Evolutionary conservation across 2,329 filamentous ascomycete genomes (phyloP), one percentile per base, ranked within the genome.

Genomic region (Chalaropsis thielavioides): DNA sequence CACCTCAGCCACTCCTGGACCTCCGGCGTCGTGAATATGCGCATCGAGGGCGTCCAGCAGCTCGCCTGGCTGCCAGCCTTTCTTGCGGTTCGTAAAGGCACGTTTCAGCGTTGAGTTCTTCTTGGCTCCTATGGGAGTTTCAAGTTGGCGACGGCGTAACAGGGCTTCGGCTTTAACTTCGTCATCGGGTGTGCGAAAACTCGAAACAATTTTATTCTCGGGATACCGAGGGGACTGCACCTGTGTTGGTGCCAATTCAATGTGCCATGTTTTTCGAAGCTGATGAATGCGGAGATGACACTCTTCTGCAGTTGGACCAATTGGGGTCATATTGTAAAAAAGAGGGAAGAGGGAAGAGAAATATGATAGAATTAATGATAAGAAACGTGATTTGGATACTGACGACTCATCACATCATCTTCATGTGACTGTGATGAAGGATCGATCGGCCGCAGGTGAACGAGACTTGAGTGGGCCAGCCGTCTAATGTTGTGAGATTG

Each of bases 1-100:
- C 0, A 79, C 79, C 69, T 83, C 80, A n/a, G 80, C 81, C 3
- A 84, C 78, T 8, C 79, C 81, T 0, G 81, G 76, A 0, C 80
- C 77, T 13, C 81, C 81, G 17, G 72, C 73, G 59, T 77, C 79
- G 43, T 74, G 72, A 65, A 84, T 75, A 69, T 81, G 80, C 51
- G 74, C 73, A 59, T 78, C 73, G 63, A 84, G 74, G 15, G 78
- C 77, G 61, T 79, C 77, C 61, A 83, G 79, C 22, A 83, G 76
- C 68, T 83, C 78, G 54, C 75, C 77, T 11, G 80, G 75, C 35
- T 83, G 79, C 77, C 78, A 82, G 51, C 75, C 70, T 70, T 82
- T 82, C 69, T 75, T 79, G 67, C 76, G 79, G 67, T 76, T 77
- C 0, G 74, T 76, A 67, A 80, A 79, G 11, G 77, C 76, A 8